phyloP scores from a whole-genome alignment of 2,329 filamentous ascomycete species.

The Cladophialophora chaetospira region DNA sequence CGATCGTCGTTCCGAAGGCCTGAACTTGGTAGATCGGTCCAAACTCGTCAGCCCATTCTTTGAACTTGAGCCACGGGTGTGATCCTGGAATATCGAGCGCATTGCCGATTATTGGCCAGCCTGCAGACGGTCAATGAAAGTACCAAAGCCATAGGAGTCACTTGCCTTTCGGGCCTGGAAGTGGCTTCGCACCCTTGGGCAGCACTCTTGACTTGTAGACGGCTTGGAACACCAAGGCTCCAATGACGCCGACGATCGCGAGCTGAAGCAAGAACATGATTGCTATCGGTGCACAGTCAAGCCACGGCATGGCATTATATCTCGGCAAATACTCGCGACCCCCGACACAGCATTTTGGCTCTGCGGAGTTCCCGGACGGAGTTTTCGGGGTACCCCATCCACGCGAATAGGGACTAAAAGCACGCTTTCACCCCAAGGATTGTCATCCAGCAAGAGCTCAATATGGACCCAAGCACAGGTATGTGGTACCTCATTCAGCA shows the following conservation, averaged over 20 bases:
- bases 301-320: neutral
- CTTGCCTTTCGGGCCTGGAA: conserved; percentile 21
- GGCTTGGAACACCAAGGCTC: conserved; percentile 1
- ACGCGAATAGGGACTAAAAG: neutral
- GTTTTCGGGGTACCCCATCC: neutral
- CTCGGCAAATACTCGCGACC: neutral
- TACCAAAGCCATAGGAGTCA: neutral
- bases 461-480: conserved; percentile 3
- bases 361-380: neutral
- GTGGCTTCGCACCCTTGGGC: conserved; percentile 10
- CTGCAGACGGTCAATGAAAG: neutral
- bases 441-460: neutral
- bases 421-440: neutral
- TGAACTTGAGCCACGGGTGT: conserved; percentile 45
- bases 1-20: conserved; percentile 44
- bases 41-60: conserved; percentile 40
- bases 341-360: neutral
- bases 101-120: conserved; percentile 17
- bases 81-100: conserved; percentile 17
- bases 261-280: neutral
- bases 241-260: conserved; percentile 1
- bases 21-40: conserved; percentile 49
- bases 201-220: conserved; percentile 7
- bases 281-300: neutral
- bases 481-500: neutral